Percentiles rank a stretch among this genome's conserved stretches.
Evolutionary conservation across 495 filamentous ascomycete genomes (phyloP).

Genomic region (Aspergillus homomorphus): DNA sequence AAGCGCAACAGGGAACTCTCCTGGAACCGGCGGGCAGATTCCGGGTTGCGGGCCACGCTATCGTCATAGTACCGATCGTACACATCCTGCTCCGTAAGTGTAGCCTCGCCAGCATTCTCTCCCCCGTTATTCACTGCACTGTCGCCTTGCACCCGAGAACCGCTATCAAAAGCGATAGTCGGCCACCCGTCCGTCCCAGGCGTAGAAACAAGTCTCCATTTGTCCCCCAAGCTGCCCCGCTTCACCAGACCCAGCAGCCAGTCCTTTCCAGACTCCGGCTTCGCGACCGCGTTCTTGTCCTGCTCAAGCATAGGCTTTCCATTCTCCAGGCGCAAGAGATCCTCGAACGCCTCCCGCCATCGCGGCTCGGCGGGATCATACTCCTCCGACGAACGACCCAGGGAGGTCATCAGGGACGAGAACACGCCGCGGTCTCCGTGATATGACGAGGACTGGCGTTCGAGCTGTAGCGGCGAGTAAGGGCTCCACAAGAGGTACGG

Average conservation of each 20-base stretch:
- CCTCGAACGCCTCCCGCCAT: slow-evolving; percentile 57
- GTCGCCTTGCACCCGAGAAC: slow-evolving; percentile 13
- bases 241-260: slow-evolving; percentile 39
- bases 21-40: slow-evolving; percentile 22
- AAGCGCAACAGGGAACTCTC: slow-evolving; percentile 37
- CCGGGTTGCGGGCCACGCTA: slow-evolving; percentile 34
- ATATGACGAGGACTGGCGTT: slow-evolving; percentile 31
- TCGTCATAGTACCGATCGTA: slow-evolving; percentile 46
- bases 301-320: slow-evolving; percentile 45
- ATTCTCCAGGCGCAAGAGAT: slow-evolving; percentile 49
- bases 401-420: slow-evolving; percentile 38
- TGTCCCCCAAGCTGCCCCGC: slow-evolving; percentile 40
- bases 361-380: slow-evolving; percentile 35
- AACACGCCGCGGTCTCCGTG: slow-evolving; percentile 31
- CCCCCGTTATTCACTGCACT: no score
- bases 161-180: slow-evolving; percentile 26
- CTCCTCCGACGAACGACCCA: slow-evolving; percentile 28
- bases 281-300: slow-evolving; percentile 19
- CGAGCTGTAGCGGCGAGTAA: slow-evolving; percentile 52
- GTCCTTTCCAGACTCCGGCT: slow-evolving; percentile 29
- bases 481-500: slow-evolving; percentile 43
- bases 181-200: slow-evolving; percentile 21
- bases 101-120: slow-evolving; percentile 13
- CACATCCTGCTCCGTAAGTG: slow-evolving; percentile 42
- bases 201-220: slow-evolving; percentile 30